Base-by-base conservation (phyloP, 1,139 yeast species). In the Geotrichum reessii region DNA sequence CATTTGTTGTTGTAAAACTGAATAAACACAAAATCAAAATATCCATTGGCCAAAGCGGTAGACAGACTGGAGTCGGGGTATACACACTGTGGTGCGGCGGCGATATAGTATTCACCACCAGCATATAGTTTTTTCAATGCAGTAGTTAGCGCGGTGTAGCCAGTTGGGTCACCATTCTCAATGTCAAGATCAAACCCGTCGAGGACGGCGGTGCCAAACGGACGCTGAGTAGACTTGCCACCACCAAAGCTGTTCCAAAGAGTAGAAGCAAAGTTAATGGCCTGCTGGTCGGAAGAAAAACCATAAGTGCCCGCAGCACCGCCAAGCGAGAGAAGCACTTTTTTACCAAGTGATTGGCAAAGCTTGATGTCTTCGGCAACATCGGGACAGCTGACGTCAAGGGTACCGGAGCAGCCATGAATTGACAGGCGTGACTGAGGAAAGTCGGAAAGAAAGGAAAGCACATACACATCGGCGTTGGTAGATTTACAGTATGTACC, bases 81-180 rank as follows among this genome's bases (percentile, higher is more conserved):
- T 22, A 86, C 87, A 75, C 98, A 92, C 76, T 92, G 97, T 22
- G 97, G 97, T 63, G 98, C 96, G 63, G 96, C 96, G 59, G 95
- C 81, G 52, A 92, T 76, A 71, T 87, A 90, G 74, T 87, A 91
- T 17, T 71, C 68, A 70, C 65, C 67, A 42, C 68, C 63, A 24
- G 75, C 75, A 66, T 79, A 89, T 62, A 81, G 75, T 1, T 69
- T 65, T 75, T 93, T 84, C 68, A 92, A 78, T 48, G 65, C 63
- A 21, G 63, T 66, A 19, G 70, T 86, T 59, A 85, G 73, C 4
- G 84, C 81, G 37, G 78, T 76, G 64, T 80, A 80, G 27, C 87
- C 87, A 3, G 74, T 70, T 48, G 78, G 76, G 53, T 73, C 70
- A 47, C 76, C 78, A 67, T 79, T 81, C 69, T 85, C 91, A 64